These are phyloP conservation scores for Fusarium sp. DNA, from an alignment of 2,329 filamentous ascomycete species.

Conservation along the genomic window DNA sequence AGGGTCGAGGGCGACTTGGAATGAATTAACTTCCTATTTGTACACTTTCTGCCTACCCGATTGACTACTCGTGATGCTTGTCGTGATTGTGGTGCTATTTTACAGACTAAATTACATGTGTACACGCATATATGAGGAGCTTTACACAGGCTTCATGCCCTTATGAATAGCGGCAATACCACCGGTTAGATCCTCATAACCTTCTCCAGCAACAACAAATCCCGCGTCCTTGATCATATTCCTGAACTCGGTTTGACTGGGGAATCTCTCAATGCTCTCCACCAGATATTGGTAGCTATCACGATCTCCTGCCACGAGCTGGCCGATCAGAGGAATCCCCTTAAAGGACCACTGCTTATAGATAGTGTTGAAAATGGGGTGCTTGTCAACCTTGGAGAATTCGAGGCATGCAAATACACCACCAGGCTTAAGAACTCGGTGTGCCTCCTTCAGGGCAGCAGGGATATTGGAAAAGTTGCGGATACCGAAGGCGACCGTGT, in stretches of 20 bases:
- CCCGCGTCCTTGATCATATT: conserved; percentile 87
- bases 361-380: conserved; percentile 81
- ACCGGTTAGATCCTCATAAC: conserved; percentile 91
- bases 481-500: conserved; percentile 98
- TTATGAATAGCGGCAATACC: conserved; percentile 97
- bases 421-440: conserved; percentile 90
- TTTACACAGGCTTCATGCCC: conserved; percentile 82
- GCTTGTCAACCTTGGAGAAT: conserved; percentile 86
- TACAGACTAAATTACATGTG: conserved; percentile 45
- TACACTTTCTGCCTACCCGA: conserved; percentile 39
- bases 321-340: conserved; percentile 94
- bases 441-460: conserved; percentile 83
- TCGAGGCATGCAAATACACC: conserved; percentile 97
- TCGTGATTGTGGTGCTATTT: conserved; percentile 27
- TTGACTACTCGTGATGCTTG: conserved; percentile 29
- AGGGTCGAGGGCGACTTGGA: conserved; percentile 38
- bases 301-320: conserved; percentile 91
- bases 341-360: conserved; percentile 98
- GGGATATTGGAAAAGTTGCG: conserved; percentile 96
- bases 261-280: conserved; percentile 96
- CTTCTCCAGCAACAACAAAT: conserved; percentile 84
- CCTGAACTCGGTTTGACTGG: conserved; percentile 85
- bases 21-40: conserved; percentile 46
- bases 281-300: conserved; percentile 99
- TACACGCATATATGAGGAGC: conserved; percentile 5